A percentile compares a stretch with the other conserved stretches of the same genome.
phyloP scores from a whole-genome alignment of 306 rosid genomes.

The Spatholobus suberectus region DNA sequence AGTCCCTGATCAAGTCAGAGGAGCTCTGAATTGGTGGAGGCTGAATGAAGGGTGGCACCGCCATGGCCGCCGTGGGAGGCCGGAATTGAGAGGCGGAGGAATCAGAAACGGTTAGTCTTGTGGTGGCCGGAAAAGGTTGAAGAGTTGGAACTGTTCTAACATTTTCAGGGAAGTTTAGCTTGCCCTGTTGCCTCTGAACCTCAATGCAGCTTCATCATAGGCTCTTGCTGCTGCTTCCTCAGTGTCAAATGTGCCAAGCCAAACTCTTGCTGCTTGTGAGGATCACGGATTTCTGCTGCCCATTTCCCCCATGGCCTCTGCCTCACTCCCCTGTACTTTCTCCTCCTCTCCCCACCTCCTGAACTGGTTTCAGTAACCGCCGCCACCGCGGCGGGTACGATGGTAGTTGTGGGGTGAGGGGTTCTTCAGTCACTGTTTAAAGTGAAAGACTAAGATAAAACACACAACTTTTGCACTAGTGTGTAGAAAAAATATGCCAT shows the following conservation, averaged over 20 bases:
- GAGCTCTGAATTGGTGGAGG: constrained; percentile 39
- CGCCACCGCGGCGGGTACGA: background rate
- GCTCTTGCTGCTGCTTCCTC: constrained; percentile 98
- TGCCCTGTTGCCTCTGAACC: constrained; percentile 92
- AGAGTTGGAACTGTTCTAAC: constrained; percentile 55
- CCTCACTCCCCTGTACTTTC: constrained; percentile 91
- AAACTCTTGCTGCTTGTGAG: constrained; percentile 94
- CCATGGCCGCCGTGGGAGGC: background rate
- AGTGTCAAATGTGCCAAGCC: constrained; percentile 98
- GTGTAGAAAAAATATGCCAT: background rate
- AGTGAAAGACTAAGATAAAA: background rate
- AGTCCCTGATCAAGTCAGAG: constrained; percentile 60
- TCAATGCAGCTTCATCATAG: constrained; percentile 92
- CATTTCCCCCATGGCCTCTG: constrained; percentile 99
- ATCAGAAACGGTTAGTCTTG: background rate
- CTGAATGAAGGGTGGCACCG: constrained; percentile 33
- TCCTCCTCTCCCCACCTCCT: constrained; percentile 64
- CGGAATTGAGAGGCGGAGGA: constrained; percentile 27
- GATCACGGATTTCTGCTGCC: constrained; percentile 99
- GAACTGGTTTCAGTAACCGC: background rate
- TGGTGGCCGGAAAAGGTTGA: constrained; percentile 29
- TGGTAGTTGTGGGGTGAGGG: constrained; percentile 14
- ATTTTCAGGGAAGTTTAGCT: constrained; percentile 92
- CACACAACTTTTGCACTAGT: background rate
- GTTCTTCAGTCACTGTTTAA: constrained; percentile 50